Evolutionary conservation across 2,329 filamentous ascomycete species (phyloP), one percentile per base, ranked within the genome.

Genomic region (Tolypocladium tropicale): DNA sequence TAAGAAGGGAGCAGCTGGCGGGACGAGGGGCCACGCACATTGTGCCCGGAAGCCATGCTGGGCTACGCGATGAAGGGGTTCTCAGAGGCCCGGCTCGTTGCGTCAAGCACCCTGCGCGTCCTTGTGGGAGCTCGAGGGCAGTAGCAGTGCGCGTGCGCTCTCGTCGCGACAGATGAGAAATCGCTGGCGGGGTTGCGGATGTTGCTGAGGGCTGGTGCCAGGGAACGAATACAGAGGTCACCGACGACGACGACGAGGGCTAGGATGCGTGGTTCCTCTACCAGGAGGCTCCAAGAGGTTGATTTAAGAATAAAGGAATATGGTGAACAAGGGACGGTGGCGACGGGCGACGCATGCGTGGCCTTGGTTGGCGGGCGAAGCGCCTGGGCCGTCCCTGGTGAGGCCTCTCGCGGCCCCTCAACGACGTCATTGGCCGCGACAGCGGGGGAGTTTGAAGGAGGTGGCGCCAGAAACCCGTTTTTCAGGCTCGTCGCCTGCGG

Each of bases 1-100:
- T 7, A 30, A 11, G 23, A 18, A 1, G 36, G 0, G 25, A 2
- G 6, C 14, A 2, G 11, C n/a, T 14, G 23, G 6, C 10, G 18
- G 2, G 1, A 10, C n/a, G n/a, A n/a, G n/a, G n/a, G n/a, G n/a
- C n/a, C n/a, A 56, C 67, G 58, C 57, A 70, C 68, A 61, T 68
- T 70, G 59, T 66, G 64, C n/a, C 63, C 61, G 28, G 65, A 68
- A 58, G 68, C 59, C 68, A 70, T 70, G 32, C 6, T 36, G 49
- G 33, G 28, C 48, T 6, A 16, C 23, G 18, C 10, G n/a, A 23
- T 21, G 30, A 16, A 11, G n/a, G n/a, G n/a, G n/a, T n/a, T n/a
- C n/a, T 48, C n/a, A 6, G 6, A 48, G 46, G 4, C 23, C 14
- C 25, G 10, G 46, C 25, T 16, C 46, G 46, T 12, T 16, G 21